Evolutionary conservation across 2,329 filamentous ascomycete genomes (phyloP), one percentile per base, ranked within the genome.

Genomic region (Aureobasidium sp.): DNA sequence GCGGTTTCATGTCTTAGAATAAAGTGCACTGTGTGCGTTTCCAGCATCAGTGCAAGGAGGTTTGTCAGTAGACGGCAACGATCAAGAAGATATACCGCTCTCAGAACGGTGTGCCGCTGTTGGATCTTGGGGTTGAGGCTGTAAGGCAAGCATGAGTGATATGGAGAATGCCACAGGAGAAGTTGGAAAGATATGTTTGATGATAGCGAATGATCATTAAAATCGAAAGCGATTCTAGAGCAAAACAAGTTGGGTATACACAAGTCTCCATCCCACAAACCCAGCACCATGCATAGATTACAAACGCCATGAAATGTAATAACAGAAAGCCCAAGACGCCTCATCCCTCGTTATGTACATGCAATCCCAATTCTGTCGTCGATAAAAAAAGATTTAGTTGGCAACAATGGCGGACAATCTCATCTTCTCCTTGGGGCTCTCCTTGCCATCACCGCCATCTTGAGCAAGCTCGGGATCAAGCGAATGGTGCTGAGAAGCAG

Each of bases 391-490:
- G 9, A 7, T 37, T 23, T 54, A 60, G 31, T 51, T 51, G 47
- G 58, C 46, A 54, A 60, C 58, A 43, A 73, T 68, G 59, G 72
- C 71, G 17, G 71, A 72, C 21, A 73, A 64, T 64, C 70, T 71
- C 71, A 73, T 73, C 66, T 72, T 72, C 60, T 72, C 70, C 64
- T 69, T 69, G 25, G 71, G 71, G 37, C 71, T 73, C 60, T 66
- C 71, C 64, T 69, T 40, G 64, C 66, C 37, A 61, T 65, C 51
- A 64, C 63, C 8, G 19, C 67, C 68, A 62, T 67, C 64, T 46
- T 62, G 61, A 25, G 58, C 57, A 42, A 71, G 64, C 25, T 66
- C 65, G 4, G 67, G 66, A 61, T 70, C 68, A 57, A 69, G 63
- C 31, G 65, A 58, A 43, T 58, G 55, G 21, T 58, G 55, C 23